phyloP scores from a whole-genome alignment of 441 rosid species.

The Arabidopsis lyrata region DNA sequence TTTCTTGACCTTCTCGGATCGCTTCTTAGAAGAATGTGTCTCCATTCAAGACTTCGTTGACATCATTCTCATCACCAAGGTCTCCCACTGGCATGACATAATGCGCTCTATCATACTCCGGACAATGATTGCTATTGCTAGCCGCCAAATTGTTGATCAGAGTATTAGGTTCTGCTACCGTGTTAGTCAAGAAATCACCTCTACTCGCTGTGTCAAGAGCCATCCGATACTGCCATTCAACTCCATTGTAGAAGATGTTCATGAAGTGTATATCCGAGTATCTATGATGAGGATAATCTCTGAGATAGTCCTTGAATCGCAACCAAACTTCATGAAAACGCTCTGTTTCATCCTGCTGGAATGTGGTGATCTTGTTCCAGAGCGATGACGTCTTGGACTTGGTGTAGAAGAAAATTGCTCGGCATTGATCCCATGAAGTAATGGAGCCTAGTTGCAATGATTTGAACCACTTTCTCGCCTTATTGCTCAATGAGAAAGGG shows the following conservation, averaged over 20 bases:
- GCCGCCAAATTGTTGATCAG: too few relatives aligned
- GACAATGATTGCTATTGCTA: too few relatives aligned
- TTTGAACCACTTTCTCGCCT: not conserved
- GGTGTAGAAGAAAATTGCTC: not conserved
- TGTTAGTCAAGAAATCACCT: not conserved
- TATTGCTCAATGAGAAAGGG: not conserved
- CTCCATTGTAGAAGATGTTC: not conserved
- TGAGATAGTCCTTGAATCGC: not conserved
- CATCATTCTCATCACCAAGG: too few relatives aligned
- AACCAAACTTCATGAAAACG: not conserved
- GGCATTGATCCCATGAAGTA: not conserved
- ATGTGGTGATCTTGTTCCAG: not conserved
- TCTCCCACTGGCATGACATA: too few relatives aligned
- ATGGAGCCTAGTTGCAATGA: not conserved
- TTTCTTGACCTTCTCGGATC: too few relatives aligned
- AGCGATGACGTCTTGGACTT: not conserved
- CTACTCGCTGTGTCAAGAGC: not conserved
- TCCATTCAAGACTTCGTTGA: too few relatives aligned
- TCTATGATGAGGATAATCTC: not conserved
- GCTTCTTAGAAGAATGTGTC: too few relatives aligned
- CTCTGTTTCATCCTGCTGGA: not conserved
- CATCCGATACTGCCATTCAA: not conserved
- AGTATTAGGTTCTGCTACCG: too few relatives aligned
- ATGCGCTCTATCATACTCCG: too few relatives aligned
- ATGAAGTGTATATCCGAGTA: not conserved